Evolutionary conservation across 1,284 basidiomycete species (phyloP).

Genomic region (Leccinum fuscescens): DNA sequence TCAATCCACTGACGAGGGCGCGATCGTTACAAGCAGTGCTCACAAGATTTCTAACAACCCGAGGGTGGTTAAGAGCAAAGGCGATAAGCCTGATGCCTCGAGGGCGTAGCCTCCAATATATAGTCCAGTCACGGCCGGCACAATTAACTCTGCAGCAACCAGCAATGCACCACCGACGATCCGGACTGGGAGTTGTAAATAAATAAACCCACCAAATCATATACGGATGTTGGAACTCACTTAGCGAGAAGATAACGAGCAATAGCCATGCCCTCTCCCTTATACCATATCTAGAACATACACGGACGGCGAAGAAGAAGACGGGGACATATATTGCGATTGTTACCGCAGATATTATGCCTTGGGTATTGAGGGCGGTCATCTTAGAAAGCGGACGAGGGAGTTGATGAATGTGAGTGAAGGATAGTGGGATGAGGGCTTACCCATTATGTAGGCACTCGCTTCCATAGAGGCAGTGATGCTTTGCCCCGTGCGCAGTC

Average conservation of each 20-base stretch:
- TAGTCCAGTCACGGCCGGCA: slow-evolving; percentile 40
- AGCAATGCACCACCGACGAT: slow-evolving; percentile 55
- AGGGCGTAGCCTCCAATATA: slow-evolving; percentile 52
- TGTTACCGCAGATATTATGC: slow-evolving; percentile 55
- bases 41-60: slow-evolving; percentile 63
- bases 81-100: slow-evolving; percentile 53
- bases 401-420: not conserved
- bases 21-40: slow-evolving; percentile 25
- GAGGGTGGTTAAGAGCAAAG: slow-evolving; percentile 53
- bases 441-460: slow-evolving; percentile 21
- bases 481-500: not conserved
- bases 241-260: slow-evolving; percentile 51
- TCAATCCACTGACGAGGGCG: slow-evolving; percentile 1
- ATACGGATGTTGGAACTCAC: slow-evolving; percentile 33
- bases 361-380: slow-evolving; percentile 41
- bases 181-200: slow-evolving; percentile 42
- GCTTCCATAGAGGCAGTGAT: slow-evolving; percentile 20
- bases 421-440: slow-evolving; percentile 1
- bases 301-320: slow-evolving; percentile 40
- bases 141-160: slow-evolving; percentile 47
- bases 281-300: slow-evolving; percentile 51
- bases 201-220: slow-evolving; percentile 8
- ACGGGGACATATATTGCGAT: slow-evolving; percentile 56
- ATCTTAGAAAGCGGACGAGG: slow-evolving; percentile 11
- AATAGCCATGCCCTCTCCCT: slow-evolving; percentile 61